Evolutionary conservation across 2,329 filamentous ascomycete species (phyloP).

Genomic region (Epichloe typhina): DNA sequence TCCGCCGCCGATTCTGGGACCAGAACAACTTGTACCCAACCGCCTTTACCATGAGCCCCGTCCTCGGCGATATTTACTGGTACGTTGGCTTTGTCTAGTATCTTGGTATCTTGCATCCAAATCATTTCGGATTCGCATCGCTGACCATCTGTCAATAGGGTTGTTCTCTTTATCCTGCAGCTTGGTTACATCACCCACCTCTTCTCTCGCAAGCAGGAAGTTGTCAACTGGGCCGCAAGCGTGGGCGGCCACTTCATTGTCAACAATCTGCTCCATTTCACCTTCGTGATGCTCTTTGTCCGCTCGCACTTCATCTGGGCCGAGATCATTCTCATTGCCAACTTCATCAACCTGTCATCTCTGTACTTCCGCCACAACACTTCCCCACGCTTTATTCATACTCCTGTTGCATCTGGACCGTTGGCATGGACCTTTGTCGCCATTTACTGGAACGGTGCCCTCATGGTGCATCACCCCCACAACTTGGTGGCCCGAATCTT

Average conservation of each 20-base stretch:
- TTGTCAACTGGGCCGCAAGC: constrained; percentile 57
- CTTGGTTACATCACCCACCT: constrained; percentile 63
- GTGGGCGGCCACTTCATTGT: constrained; percentile 76
- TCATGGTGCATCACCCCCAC: constrained; percentile 58
- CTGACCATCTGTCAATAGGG: constrained; percentile 29
- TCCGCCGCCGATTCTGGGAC: constrained; percentile 57
- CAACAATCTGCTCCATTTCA: constrained; percentile 72
- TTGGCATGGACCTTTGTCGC: constrained; percentile 76
- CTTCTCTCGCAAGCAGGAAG: constrained; percentile 51
- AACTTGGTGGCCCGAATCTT: constrained; percentile 61
- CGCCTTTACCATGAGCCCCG: constrained; percentile 60
- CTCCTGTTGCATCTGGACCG: constrained; percentile 61
- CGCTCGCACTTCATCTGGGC: constrained; percentile 62
- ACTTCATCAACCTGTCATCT: constrained; percentile 67
- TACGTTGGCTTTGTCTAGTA: constrained; percentile 18
- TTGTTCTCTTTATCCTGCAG: constrained; percentile 63
- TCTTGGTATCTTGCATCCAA: not conserved
- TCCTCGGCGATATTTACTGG: constrained; percentile 64
- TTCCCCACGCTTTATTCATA: constrained; percentile 62
- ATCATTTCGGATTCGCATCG: not conserved
- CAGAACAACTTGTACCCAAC: constrained; percentile 55
- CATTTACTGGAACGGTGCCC: constrained; percentile 80
- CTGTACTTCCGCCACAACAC: constrained; percentile 71
- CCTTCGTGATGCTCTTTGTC: constrained; percentile 74
- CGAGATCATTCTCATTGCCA: constrained; percentile 62